phyloP scores from a whole-genome alignment of 1,284 basidiomycete species.

The Tylopilus sp. region DNA sequence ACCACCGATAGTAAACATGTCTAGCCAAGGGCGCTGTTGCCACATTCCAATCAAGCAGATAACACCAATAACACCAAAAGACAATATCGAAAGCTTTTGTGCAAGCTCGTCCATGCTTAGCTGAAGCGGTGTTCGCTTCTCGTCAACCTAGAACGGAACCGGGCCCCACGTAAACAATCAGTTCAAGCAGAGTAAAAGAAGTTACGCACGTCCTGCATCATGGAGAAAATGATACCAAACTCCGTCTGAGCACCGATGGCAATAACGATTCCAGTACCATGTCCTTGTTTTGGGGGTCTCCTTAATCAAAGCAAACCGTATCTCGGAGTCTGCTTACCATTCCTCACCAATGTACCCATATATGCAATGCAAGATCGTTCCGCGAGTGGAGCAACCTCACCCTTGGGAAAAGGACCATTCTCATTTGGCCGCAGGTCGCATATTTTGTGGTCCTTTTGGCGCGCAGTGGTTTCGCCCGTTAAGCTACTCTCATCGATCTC shows the following conservation, averaged over 20 bases:
- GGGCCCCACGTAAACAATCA: background rate
- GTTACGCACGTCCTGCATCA: constrained; percentile 90
- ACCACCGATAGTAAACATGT: constrained; percentile 99
- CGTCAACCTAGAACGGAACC: constrained; percentile 62
- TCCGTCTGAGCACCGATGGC: constrained; percentile 89
- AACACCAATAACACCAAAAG: constrained; percentile 89
- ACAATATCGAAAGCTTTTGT: constrained; percentile 84
- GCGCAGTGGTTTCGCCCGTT: constrained; percentile 88
- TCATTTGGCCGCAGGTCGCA: constrained; percentile 36
- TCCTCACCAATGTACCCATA: constrained; percentile 97
- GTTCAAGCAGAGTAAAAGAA: background rate
- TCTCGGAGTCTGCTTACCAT: constrained; percentile 48
- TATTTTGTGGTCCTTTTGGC: constrained; percentile 63
- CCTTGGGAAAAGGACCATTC: constrained; percentile 9
- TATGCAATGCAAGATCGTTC: constrained; percentile 90
- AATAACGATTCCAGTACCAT: constrained; percentile 86
- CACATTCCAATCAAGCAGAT: constrained; percentile 90
- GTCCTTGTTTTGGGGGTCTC: constrained; percentile 43
- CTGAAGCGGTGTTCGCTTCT: constrained; percentile 91
- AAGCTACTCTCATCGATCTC: constrained; percentile 95
- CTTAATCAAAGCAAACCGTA: constrained; percentile 4
- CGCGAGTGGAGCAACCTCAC: constrained; percentile 68
- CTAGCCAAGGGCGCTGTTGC: constrained; percentile 88
- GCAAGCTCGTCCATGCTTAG: constrained; percentile 96
- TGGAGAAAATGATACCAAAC: constrained; percentile 94